A percentile compares a stretch with the other conserved stretches of the same genome.
Evolutionary conservation across 176 grass and related monocot species (phyloP).

Genomic region (Oryza australiensis): DNA sequence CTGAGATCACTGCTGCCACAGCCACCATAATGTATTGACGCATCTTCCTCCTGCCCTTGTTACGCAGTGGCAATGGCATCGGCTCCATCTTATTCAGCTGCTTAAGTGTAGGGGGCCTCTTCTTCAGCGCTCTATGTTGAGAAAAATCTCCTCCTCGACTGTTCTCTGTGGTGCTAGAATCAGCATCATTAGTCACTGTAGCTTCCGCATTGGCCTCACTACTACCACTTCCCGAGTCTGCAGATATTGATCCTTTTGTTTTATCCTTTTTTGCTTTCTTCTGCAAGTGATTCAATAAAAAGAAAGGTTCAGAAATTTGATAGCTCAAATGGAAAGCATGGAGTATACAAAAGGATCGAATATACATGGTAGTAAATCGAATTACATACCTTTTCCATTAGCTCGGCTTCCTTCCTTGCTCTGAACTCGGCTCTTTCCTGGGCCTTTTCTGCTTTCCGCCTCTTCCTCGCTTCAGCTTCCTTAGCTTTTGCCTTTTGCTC

Average conservation of each 20-base stretch:
- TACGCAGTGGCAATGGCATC: slow-evolving; percentile 64
- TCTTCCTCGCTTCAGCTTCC: slow-evolving; percentile 93
- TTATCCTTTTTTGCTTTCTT: slow-evolving; percentile 66
- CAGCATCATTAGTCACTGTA: slow-evolving; percentile 30
- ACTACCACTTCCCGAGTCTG: neutral
- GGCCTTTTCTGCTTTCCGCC: slow-evolving; percentile 58
- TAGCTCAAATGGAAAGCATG: neutral
- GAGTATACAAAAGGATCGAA: neutral
- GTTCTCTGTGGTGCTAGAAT: slow-evolving; percentile 36
- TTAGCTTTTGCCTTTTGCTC: slow-evolving; percentile 90
- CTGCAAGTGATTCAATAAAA: slow-evolving; percentile 36
- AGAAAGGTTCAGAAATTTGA: slow-evolving; percentile 10
- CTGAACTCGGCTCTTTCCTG: slow-evolving; percentile 67
- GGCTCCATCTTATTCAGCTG: slow-evolving; percentile 65
- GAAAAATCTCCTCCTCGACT: slow-evolving; percentile 26
- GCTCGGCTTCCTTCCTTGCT: slow-evolving; percentile 75
- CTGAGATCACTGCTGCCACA: slow-evolving; percentile 37
- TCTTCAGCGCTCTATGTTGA: slow-evolving; percentile 31
- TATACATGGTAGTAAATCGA: slow-evolving; percentile 2
- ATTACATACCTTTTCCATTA: slow-evolving; percentile 61
- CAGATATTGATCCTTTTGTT: slow-evolving; percentile 33
- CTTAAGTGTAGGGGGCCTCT: slow-evolving; percentile 43
- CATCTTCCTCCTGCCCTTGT: slow-evolving; percentile 65
- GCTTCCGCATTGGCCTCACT: slow-evolving; percentile 28
- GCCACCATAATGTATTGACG: slow-evolving; percentile 56